Evolutionary conservation across 345 rosid species (phyloP).

Genomic region (Pugionium dolabratum): DNA sequence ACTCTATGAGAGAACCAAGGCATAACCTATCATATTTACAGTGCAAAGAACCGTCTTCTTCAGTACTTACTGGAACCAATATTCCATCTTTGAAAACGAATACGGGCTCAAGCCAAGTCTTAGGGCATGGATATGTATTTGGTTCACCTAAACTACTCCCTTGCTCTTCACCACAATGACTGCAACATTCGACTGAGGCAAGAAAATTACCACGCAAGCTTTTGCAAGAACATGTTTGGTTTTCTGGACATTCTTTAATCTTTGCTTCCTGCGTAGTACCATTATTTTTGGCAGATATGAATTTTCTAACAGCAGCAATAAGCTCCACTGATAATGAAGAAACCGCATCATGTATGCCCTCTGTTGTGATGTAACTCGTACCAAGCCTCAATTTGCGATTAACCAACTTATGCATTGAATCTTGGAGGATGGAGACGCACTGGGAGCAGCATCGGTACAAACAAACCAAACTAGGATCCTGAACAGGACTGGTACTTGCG

Average conservation of each 20-base stretch:
- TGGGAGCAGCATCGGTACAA: slow-evolving; percentile 64
- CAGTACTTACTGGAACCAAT: slow-evolving; percentile 52
- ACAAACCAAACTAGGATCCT: slow-evolving; percentile 50
- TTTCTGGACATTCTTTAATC: slow-evolving; percentile 35
- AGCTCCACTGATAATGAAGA: slow-evolving; percentile 69
- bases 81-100: slow-evolving; percentile 75
- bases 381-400: slow-evolving; percentile 46
- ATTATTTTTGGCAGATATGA: slow-evolving; percentile 38
- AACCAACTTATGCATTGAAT: slow-evolving; percentile 54
- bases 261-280: slow-evolving; percentile 38
- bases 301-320: slow-evolving; percentile 58
- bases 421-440: slow-evolving; percentile 56
- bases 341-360: slow-evolving; percentile 69
- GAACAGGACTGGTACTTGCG: slow-evolving; percentile 29
- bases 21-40: slow-evolving; percentile 75
- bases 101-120: slow-evolving; percentile 42
- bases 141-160: slow-evolving; percentile 27
- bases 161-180: slow-evolving; percentile 49
- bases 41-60: slow-evolving; percentile 49
- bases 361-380: slow-evolving; percentile 47
- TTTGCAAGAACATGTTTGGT: slow-evolving; percentile 49
- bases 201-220: slow-evolving; percentile 39
- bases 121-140: slow-evolving; percentile 28
- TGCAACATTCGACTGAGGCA: slow-evolving; percentile 52
- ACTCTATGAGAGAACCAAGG: slow-evolving; percentile 69